Evolutionary conservation across 2,329 filamentous ascomycete species (phyloP), one percentile per base, ranked within the genome.

Genomic region (Diplodia seriata): DNA sequence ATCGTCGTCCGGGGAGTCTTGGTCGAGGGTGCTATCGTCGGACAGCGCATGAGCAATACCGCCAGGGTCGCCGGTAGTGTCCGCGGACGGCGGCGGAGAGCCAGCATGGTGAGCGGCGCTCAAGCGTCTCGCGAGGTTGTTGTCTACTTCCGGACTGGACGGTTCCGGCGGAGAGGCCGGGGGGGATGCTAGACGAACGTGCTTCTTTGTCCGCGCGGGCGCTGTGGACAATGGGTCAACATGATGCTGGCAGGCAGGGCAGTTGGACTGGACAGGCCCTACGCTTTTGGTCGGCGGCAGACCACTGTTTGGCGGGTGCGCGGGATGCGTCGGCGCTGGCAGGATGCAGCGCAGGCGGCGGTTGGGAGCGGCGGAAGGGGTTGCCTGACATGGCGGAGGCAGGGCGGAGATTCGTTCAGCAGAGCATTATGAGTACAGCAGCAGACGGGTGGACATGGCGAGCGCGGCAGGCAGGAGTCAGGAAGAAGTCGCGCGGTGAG

Each of bases 121-220:
- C 66, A 71, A 49, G 33, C 69, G 71, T 43, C 70, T 73, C n/a
- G 70, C 69, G 47, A 73, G 68, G 7, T 69, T 62, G 47, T 72
- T 71, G 65, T 74, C 71, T 68, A 66, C 69, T 69, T 74, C 69
- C 69, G 73, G 69, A 65, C 71, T 69, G 38, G 71, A 74, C 72
- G 76, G 71, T 73, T 76, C 74, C 74, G 74, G 77, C 69, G 76
- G 74, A 63, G 76, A 76, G 31, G 75, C 74, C 43, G 79, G 75
- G 50, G 80, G 79, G 56, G 80, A 81, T 66, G 78, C 78, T 73
- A 82, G 81, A 73, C 89, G 87, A 69, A 91, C 66, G 23, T 57
- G 66, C 66, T 64, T 69, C 66, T 68, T 69, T 61, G 68, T 38
- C 66, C 55, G 66, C 47, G 47, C 49, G 29, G 59, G 61, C 18